Evolutionary conservation across 768 basidiomycete genomes (phyloP), one percentile per base, ranked within the genome.

Genomic region (Amylocystis lapponica): DNA sequence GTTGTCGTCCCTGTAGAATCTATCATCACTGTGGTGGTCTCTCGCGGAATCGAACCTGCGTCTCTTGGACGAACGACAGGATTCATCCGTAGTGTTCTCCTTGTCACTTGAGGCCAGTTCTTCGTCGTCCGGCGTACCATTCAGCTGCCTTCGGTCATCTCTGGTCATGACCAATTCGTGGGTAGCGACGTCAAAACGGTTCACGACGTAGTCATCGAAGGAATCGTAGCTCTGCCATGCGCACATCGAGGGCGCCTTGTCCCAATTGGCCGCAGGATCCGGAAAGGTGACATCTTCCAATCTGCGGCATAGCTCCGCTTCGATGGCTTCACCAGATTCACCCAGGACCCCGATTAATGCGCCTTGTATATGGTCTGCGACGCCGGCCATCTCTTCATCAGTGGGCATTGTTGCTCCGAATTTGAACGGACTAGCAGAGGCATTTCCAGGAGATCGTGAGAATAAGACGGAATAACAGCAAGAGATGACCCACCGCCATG

Each of bases 401-500:
- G 59, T 62, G 5, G 60, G 60, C 1, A 60, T 34, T 1, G 41
- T 50, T 1, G 31, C 25, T 2, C 55, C 57, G 31, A 44, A 60
- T 29, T 58, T 57, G 52, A 62, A 62, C 0, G 60, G 60, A 11
- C 60, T 62, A 27, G 4, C 16, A 36, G n/a, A n/a, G n/a, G n/a
- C n/a, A n/a, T n/a, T n/a, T 10, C 58, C 58, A 32, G 14, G 6
- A n/a, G n/a, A n/a, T n/a, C n/a, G n/a, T n/a, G n/a, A n/a, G n/a
- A n/a, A 45, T 25, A 38, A n/a, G 14, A 23, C 7, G n/a, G 38
- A 27, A 23, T 13, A 29, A 41, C 5, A 41, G 17, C 27, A 41
- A 39, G 37, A 26, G 39, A 39, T 27, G 66, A 73, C 3, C 17
- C 10, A 45, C 84, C 74, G 72, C 85, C 85, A 87, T 12, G 80